A percentile compares a stretch with the other conserved stretches of the same genome.
Conservation (phyloP, 768 basidiomycete genomes). For the Suillus paluster region DNA sequence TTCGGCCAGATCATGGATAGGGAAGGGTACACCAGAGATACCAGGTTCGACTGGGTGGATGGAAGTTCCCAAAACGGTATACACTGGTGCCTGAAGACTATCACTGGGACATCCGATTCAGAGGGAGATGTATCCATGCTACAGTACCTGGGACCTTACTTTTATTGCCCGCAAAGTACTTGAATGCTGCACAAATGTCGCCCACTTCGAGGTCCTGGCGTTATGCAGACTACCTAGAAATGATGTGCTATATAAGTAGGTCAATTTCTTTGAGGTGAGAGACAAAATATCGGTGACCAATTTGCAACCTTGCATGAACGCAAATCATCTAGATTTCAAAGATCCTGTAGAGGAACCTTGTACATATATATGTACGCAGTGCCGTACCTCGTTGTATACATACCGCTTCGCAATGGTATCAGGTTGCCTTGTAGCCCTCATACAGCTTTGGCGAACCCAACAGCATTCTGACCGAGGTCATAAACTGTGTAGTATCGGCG, state of each 20-base stretch:
- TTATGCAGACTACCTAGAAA: background rate
- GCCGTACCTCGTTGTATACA: background rate
- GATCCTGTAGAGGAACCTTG: no score
- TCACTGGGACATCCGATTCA: no score
- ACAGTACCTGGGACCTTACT: background rate
- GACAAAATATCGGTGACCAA: no score
- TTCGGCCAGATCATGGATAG: no score
- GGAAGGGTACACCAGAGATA: no score
- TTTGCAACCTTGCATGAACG: no score
- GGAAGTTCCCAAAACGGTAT: no score
- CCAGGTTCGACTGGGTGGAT: no score
- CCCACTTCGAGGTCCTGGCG: background rate
- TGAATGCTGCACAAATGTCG: background rate
- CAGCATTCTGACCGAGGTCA: slow-evolving; percentile 74
- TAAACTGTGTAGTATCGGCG: slow-evolving; percentile 94
- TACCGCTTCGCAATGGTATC: background rate
- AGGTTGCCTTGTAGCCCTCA: slow-evolving; percentile 20
- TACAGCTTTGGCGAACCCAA: slow-evolving; percentile 71
- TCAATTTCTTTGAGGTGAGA: background rate
- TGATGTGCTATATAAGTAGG: background rate
- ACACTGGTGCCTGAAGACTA: no score
- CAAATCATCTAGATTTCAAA: no score
- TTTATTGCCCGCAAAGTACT: background rate
- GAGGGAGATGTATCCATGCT: background rate
- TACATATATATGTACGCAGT: no score